Evolutionary conservation across 202 grass and related monocot genomes (phyloP), one percentile per base, ranked within the genome.

Genomic region (Zoysia matrella): DNA sequence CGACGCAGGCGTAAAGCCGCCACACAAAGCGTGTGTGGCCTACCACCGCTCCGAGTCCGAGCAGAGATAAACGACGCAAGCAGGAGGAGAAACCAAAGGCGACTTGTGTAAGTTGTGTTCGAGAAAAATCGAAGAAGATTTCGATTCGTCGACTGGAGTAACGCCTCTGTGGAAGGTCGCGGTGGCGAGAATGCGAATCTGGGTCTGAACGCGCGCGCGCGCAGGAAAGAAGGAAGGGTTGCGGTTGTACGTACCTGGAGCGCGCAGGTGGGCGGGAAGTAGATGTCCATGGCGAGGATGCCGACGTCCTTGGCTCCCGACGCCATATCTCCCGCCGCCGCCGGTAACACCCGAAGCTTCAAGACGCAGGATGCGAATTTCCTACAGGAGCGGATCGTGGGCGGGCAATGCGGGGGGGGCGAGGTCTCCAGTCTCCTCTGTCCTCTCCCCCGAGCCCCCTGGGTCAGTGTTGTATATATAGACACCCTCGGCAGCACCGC

Each of bases 221-320:
- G 60, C 39, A 18, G 1, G 63, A 7, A 1, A 1, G 39, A 39
- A 1, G 6, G 1, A 39, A 30, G 22, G 22, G 22, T 30, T 30
- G 22, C 22, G 22, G 22, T 30, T 30, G 22, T 30, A 30, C 22
- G 1, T 67, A 80, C 78, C 78, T 80, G 78, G 67, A 60, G 78
- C 4, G 71, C 78, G 67, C 78, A 71, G 78, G 8, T 80, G 78
- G 78, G 78, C 53, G 78, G 78, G 78, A 80, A 80, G 78, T 80
- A 80, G 67, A 71, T 71, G 78, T 71, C 78, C 67, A 80, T 61
- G 78, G 78, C 78, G 54, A 80, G 67, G 78, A 80, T 61, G 67
- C 78, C 78, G 12, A 80, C 78, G 54, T 71, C 45, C 45, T 80
- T 80, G 7, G 77, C 78, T 7, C n/a, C 78, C 67, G 63, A 66